Evolutionary conservation across 805 yeast species (phyloP).

Genomic region (Metschnikowia continentalis): DNA sequence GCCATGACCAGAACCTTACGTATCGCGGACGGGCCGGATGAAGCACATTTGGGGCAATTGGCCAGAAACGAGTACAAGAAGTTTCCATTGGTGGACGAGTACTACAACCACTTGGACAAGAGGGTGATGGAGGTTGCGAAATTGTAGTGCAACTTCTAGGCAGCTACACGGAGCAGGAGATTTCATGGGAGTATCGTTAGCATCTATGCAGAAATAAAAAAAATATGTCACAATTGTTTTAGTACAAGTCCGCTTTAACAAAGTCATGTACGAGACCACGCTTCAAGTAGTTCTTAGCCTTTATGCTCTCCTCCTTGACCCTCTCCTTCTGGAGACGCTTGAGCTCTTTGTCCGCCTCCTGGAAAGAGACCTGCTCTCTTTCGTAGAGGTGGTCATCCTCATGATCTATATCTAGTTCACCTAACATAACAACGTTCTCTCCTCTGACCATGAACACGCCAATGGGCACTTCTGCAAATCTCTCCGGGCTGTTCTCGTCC

Average conservation of each 20-base stretch:
- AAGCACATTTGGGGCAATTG: constrained; percentile 56
- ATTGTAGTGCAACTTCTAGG: constrained; percentile 17
- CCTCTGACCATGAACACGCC: constrained; percentile 92
- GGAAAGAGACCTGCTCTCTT: constrained; percentile 57
- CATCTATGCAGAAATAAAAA: constrained; percentile 15
- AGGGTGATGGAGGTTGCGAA: constrained; percentile 21
- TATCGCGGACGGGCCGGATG: constrained; percentile 70
- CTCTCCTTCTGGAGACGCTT: constrained; percentile 27
- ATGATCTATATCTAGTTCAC: constrained; percentile 84
- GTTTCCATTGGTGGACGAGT: constrained; percentile 33
- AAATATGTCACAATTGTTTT: constrained; percentile 11
- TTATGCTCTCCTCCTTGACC: constrained; percentile 40
- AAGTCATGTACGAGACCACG: constrained; percentile 57
- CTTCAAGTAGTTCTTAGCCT: constrained; percentile 46
- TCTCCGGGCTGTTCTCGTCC: constrained; percentile 36
- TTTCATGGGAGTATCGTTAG: constrained; percentile 7
- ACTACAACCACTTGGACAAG: constrained; percentile 23
- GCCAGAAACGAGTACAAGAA: constrained; percentile 45
- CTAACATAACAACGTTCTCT: constrained; percentile 90
- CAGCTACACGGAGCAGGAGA: neutral
- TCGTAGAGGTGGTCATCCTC: constrained; percentile 67
- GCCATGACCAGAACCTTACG: constrained; percentile 52
- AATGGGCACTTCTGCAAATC: constrained; percentile 70
- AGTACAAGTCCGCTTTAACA: constrained; percentile 52
- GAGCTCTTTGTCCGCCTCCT: constrained; percentile 51